Conservation (phyloP, 2,329 filamentous ascomycete species). For the Epichloe elymi region DNA sequence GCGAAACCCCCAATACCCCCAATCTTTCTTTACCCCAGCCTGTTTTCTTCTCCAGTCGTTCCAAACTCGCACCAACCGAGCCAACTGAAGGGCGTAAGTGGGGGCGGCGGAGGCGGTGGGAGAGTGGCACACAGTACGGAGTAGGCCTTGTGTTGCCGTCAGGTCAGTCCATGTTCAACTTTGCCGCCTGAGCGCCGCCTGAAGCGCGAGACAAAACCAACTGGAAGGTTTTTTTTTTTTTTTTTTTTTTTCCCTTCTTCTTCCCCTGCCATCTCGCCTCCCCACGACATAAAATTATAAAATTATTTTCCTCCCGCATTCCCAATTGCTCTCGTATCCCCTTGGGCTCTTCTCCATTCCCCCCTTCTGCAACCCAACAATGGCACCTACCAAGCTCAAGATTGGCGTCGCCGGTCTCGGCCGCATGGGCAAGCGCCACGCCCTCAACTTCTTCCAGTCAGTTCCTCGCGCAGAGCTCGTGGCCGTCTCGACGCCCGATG, state of each 20-base stretch:
- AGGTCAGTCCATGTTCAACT: too few relatives aligned
- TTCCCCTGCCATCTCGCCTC: not conserved
- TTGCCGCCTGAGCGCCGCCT: too few relatives aligned
- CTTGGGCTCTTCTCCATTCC: not conserved
- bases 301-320: not conserved
- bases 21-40: not conserved
- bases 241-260: too few relatives aligned
- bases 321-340: not conserved
- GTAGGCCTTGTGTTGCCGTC: too few relatives aligned
- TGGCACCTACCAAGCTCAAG: slow-evolving; percentile 21
- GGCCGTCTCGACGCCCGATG: slow-evolving; percentile 34
- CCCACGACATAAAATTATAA: not conserved
- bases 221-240: too few relatives aligned
- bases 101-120: too few relatives aligned
- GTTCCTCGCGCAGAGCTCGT: slow-evolving; percentile 34
- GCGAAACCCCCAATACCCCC: not conserved
- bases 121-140: too few relatives aligned
- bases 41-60: not conserved
- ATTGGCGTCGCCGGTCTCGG: slow-evolving; percentile 36
- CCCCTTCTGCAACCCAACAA: not conserved
- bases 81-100: too few relatives aligned
- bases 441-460: slow-evolving; percentile 31
- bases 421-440: slow-evolving; percentile 40
- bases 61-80: too few relatives aligned
- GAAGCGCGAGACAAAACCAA: too few relatives aligned